Conservation (phyloP, 495 filamentous ascomycete genomes). For the Aspergillus cavernicola region DNA sequence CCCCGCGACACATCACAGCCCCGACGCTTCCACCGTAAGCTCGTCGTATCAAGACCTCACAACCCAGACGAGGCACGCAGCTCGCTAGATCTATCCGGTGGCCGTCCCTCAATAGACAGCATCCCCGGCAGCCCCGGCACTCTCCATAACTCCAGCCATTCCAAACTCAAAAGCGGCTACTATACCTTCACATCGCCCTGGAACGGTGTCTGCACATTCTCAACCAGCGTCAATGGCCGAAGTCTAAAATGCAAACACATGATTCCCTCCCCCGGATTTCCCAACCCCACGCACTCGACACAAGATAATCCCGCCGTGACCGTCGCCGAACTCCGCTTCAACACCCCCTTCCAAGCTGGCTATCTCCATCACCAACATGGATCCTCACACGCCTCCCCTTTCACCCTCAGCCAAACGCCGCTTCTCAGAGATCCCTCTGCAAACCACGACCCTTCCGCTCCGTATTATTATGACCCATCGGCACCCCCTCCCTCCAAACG, state of each 20-base stretch:
- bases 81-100: constrained; percentile 17
- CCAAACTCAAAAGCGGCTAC: constrained; percentile 45
- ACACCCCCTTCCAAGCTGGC: constrained; percentile 58
- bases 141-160: constrained; percentile 11
- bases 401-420: constrained; percentile 24
- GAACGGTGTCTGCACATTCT: constrained; percentile 80
- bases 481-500: constrained; percentile 25
- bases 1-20: constrained; percentile 21
- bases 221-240: constrained; percentile 67
- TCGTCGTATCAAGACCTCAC: constrained; percentile 34
- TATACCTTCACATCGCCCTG: constrained; percentile 75
- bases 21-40: constrained; percentile 37
- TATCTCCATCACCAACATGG: constrained; percentile 31
- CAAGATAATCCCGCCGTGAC: constrained; percentile 43
- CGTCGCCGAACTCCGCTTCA: constrained; percentile 85
- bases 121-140: constrained; percentile 8
- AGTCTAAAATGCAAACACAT: constrained; percentile 76
- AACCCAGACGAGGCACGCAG: constrained; percentile 17
- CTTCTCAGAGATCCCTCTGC: constrained; percentile 11
- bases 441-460: constrained; percentile 4
- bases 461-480: constrained; percentile 5
- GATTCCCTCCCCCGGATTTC: constrained; percentile 33
- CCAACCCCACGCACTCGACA: not conserved
- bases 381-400: constrained; percentile 25
- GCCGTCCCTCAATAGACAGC: constrained; percentile 17